Conservation (phyloP, 495 filamentous ascomycete genomes). For the Amphirosellinia nigrospora region DNA sequence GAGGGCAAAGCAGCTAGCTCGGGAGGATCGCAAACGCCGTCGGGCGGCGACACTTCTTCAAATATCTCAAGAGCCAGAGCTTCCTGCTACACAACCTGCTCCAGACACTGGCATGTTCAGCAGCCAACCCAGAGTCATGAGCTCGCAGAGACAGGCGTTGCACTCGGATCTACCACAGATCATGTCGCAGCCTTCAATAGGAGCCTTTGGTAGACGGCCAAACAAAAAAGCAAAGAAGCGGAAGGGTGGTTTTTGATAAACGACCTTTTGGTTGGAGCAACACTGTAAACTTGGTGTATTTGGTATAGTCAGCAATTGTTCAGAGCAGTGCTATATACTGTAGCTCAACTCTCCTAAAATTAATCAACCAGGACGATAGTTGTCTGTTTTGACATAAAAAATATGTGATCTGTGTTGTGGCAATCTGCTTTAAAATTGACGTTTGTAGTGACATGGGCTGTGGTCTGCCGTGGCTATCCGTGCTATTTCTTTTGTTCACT, state of each 20-base stretch:
- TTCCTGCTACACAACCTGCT: conserved; percentile 37
- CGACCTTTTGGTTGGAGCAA: not conserved
- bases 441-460: not conserved
- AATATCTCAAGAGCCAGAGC: conserved; percentile 30
- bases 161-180: conserved; percentile 31
- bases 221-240: conserved; percentile 41
- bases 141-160: conserved; percentile 31
- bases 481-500: conserved; percentile 1
- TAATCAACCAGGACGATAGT: no score
- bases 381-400: not conserved
- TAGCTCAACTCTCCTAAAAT: not conserved
- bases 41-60: conserved; percentile 35
- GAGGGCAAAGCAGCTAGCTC: conserved; percentile 34
- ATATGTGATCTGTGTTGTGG: not conserved
- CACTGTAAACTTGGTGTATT: not conserved
- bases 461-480: conserved; percentile 8
- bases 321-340: no score
- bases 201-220: conserved; percentile 43
- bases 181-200: conserved; percentile 52
- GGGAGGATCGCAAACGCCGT: conserved; percentile 36
- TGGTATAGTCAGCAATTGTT: not conserved
- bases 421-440: not conserved
- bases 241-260: conserved; percentile 35
- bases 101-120: conserved; percentile 30
- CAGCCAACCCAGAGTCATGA: conserved; percentile 29